phyloP scores from a whole-genome alignment of 768 basidiomycete genomes.

The Phaeolepiota aurea region DNA sequence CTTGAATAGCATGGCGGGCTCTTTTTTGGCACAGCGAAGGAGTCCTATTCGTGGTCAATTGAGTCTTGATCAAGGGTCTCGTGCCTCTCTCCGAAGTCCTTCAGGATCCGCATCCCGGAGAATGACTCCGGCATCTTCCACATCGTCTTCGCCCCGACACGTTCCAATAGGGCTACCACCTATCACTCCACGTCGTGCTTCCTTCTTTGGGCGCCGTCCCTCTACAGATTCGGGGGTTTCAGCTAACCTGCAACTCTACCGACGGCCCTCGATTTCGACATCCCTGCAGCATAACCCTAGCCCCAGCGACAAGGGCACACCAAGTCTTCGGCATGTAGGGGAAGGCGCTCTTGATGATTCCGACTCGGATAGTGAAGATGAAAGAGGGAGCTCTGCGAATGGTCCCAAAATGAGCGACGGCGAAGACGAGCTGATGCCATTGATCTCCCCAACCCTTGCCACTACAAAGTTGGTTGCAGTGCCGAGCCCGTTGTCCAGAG shows the following conservation, averaged over 20 bases:
- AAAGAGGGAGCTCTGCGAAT: conserved; percentile 17
- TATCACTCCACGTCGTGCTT: conserved; percentile 29
- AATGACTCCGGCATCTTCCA: conserved; percentile 50
- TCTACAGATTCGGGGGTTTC: conserved; percentile 21
- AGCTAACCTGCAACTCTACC: conserved; percentile 29
- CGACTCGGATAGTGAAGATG: conserved; percentile 43
- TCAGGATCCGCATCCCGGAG: conserved; percentile 34
- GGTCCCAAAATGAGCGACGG: conserved; percentile 25
- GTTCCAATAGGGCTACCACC: conserved; percentile 33
- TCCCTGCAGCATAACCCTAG: conserved; percentile 25
- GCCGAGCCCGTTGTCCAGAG: conserved; percentile 61
- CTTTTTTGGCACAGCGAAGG: conserved; percentile 7
- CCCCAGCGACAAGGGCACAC: conserved; percentile 25
- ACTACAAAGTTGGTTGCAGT: conserved; percentile 24
- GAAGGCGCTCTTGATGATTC: conserved; percentile 77
- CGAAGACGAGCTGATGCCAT: conserved; percentile 17
- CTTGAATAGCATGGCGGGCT: background rate
- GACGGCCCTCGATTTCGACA: conserved; percentile 35
- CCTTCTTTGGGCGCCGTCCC: conserved; percentile 30
- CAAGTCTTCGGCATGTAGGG: conserved; percentile 56
- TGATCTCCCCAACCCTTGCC: conserved; percentile 25
- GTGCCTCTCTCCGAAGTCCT: conserved; percentile 12
- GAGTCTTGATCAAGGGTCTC: background rate
- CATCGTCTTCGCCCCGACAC: conserved; percentile 48
- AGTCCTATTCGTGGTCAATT: conserved; percentile 15